A percentile compares a stretch with the other conserved stretches of the same genome.
phyloP scores from a whole-genome alignment of 257 asterid species.

The Marsdenia floribunda region DNA sequence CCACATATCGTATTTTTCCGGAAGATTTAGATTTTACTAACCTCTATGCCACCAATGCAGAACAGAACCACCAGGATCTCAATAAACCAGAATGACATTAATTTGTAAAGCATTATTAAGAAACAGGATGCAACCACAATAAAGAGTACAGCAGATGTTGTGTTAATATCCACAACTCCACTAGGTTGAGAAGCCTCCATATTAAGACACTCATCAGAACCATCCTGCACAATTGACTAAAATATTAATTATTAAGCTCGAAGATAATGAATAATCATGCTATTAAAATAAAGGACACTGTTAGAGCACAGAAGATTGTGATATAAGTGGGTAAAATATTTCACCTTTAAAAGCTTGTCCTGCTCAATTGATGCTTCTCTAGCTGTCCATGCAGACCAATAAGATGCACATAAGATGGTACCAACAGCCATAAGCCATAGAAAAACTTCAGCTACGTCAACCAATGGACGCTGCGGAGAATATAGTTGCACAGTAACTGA shows the following conservation, averaged over 20 bases:
- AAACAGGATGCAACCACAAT: constrained; percentile 86
- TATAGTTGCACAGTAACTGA: constrained; percentile 82
- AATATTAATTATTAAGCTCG: constrained; percentile 5
- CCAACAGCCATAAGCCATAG: constrained; percentile 95
- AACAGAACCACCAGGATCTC: constrained; percentile 91
- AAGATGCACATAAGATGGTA: constrained; percentile 76
- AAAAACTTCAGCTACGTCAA: constrained; percentile 93
- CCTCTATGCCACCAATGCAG: constrained; percentile 96
- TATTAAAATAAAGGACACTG: constrained; percentile 1
- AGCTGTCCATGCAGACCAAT: constrained; percentile 98
- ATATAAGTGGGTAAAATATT: not conserved
- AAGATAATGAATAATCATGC: constrained; percentile 6
- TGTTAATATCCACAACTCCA: constrained; percentile 72
- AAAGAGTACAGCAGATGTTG: constrained; percentile 66
- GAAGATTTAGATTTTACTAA: constrained; percentile 22
- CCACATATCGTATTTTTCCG: too few relatives aligned
- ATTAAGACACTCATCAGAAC: constrained; percentile 54
- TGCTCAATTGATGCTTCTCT: constrained; percentile 78
- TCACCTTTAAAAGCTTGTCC: constrained; percentile 75
- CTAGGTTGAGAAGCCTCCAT: constrained; percentile 35
- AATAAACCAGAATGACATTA: constrained; percentile 82
- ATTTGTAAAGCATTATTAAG: constrained; percentile 85
- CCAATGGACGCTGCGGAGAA: constrained; percentile 79
- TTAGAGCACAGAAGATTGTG: constrained; percentile 6
- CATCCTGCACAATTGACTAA: constrained; percentile 54